A percentile compares a stretch with the other conserved stretches of the same genome.
phyloP scores from a whole-genome alignment of 2,329 filamentous ascomycete species.

The Coniella lustricola region DNA sequence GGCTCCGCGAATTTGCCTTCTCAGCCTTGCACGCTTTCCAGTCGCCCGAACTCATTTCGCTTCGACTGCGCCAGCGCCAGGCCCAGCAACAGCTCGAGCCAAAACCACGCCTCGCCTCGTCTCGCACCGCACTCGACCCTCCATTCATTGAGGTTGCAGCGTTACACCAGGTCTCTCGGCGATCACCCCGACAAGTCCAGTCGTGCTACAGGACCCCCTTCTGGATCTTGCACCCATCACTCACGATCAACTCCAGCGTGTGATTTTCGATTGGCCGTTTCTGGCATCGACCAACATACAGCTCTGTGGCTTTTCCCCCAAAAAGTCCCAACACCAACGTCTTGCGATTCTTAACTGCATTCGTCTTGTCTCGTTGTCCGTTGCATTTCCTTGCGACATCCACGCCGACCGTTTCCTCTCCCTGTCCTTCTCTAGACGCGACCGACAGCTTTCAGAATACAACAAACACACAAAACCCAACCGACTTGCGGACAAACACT shows the following conservation, averaged over 20 bases:
- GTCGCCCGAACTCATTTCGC: not conserved
- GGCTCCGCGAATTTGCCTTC: not conserved
- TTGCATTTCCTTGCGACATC: not conserved
- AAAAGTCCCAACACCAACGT: not conserved
- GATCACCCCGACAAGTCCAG: no score
- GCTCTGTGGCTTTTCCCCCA: no score
- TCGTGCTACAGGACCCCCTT: no score
- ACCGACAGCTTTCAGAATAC: not conserved
- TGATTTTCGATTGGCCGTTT: no score
- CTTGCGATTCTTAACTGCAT: constrained; percentile 2
- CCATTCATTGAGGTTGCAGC: no score
- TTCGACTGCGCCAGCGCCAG: not conserved
- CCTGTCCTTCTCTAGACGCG: not conserved
- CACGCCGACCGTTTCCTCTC: not conserved
- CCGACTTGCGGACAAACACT: constrained; percentile 2
- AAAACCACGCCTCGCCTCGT: not conserved
- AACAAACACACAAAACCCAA: not conserved
- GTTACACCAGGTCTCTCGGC: no score
- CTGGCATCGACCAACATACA: no score
- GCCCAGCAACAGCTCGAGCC: no score
- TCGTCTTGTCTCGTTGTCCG: constrained; percentile 1
- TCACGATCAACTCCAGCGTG: no score
- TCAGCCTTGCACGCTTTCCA: no score
- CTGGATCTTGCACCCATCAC: no score
- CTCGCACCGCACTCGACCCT: no score